phyloP scores from a whole-genome alignment of 1,284 basidiomycete genomes.

The Apiotrichum veenhuisii region DNA sequence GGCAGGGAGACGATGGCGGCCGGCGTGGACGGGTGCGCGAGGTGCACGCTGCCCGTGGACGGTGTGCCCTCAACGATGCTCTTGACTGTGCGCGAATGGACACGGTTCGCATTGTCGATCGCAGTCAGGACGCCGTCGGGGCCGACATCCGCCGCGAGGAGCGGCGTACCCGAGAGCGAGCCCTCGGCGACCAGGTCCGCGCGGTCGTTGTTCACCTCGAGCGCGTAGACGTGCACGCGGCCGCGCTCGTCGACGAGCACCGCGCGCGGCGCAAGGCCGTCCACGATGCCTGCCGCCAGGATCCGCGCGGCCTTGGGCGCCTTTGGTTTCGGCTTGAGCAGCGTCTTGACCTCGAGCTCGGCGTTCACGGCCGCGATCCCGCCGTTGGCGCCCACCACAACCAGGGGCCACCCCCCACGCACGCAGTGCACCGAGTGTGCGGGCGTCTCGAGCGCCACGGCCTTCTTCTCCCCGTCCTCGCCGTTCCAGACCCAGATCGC shows the following conservation, averaged over 20 bases:
- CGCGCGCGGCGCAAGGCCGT: not conserved
- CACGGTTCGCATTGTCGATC: slow-evolving; percentile 21
- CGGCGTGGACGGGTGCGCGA: slow-evolving; percentile 11
- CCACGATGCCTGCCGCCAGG: slow-evolving; percentile 6
- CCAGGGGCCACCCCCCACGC: slow-evolving; percentile 12
- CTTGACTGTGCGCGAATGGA: slow-evolving; percentile 11
- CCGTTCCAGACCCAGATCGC: slow-evolving; percentile 43
- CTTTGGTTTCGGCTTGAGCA: slow-evolving; percentile 7
- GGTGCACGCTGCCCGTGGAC: not conserved
- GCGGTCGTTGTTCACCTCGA: slow-evolving; percentile 15
- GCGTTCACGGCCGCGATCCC: slow-evolving; percentile 4
- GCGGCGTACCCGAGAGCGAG: slow-evolving; percentile 6
- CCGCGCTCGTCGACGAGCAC: slow-evolving; percentile 20
- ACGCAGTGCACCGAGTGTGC: slow-evolving; percentile 11
- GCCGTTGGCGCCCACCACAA: slow-evolving; percentile 12
- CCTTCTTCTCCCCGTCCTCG: slow-evolving; percentile 34
- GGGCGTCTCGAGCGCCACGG: slow-evolving; percentile 5
- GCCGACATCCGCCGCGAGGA: slow-evolving; percentile 24
- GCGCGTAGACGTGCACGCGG: slow-evolving; percentile 7
- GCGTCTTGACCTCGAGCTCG: slow-evolving; percentile 3
- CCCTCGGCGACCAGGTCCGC: slow-evolving; percentile 20
- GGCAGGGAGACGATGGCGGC: slow-evolving; percentile 26
- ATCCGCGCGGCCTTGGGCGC: slow-evolving; percentile 8
- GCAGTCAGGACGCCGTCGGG: slow-evolving; percentile 31
- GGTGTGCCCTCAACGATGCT: slow-evolving; percentile 4